These are phyloP conservation scores for Carex sylvatica DNA, from an alignment of 202 grass and related monocot species.

Conservation along the genomic window DNA sequence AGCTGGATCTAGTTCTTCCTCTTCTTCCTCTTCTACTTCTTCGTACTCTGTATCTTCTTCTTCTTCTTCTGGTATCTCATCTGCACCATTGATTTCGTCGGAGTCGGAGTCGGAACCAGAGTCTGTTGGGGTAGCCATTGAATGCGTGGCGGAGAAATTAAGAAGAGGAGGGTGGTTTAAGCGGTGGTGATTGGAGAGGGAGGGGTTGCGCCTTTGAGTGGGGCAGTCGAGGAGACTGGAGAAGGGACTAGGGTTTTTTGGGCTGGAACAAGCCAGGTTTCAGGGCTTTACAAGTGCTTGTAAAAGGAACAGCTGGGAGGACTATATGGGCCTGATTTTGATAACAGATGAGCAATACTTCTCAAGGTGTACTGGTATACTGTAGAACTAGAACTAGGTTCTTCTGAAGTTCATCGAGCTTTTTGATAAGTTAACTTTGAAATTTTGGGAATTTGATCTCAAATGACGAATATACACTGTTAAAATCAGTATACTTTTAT, in stretches of 20 bases:
- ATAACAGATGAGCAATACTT: no score
- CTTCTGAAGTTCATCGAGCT: no score
- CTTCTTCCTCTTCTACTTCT: slow-evolving; percentile 42
- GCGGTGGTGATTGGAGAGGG: slow-evolving; percentile 5
- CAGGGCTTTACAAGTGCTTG: background rate
- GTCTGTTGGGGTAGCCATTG: slow-evolving; percentile 21
- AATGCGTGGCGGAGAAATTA: slow-evolving; percentile 23
- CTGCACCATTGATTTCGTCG: background rate
- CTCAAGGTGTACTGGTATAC: no score
- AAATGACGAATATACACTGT: no score
- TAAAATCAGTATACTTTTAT: no score
- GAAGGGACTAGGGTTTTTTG: slow-evolving; percentile 21
- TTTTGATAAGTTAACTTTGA: no score
- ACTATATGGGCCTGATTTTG: background rate
- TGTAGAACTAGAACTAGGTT: no score
- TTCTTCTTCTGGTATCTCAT: slow-evolving; percentile 22
- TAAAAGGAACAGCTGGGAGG: background rate
- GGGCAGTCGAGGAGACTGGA: background rate
- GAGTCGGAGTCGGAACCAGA: background rate
- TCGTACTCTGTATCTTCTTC: slow-evolving; percentile 54
- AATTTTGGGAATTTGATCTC: no score
- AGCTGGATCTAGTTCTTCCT: slow-evolving; percentile 33
- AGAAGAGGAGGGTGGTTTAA: slow-evolving; percentile 24
- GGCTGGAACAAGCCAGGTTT: background rate
- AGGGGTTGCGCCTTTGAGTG: background rate